Conservation (phyloP, 2,329 filamentous ascomycete species). For the Claviceps humidiphila region DNA sequence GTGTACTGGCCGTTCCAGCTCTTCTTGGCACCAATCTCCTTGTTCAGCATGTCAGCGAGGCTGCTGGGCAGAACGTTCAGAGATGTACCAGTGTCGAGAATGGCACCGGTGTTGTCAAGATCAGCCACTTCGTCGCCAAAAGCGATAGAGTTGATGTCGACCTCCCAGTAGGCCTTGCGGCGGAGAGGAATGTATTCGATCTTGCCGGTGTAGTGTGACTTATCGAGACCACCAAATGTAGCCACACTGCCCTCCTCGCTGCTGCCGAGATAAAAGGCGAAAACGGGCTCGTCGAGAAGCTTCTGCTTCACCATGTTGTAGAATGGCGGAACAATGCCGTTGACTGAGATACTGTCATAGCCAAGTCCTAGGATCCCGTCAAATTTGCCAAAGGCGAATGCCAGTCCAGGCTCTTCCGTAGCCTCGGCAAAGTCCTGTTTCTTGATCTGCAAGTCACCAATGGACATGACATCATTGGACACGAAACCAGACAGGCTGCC, state of each 20-base stretch:
- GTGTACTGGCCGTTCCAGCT: slow-evolving; percentile 94
- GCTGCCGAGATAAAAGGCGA: slow-evolving; percentile 88
- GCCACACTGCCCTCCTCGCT: slow-evolving; percentile 66
- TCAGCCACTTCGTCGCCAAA: slow-evolving; percentile 78
- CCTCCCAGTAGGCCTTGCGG: slow-evolving; percentile 99
- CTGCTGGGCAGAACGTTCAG: slow-evolving; percentile 87
- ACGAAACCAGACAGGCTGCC: slow-evolving; percentile 88
- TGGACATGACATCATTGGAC: slow-evolving; percentile 73
- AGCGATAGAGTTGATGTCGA: slow-evolving; percentile 83
- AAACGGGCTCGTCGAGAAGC: slow-evolving; percentile 81
- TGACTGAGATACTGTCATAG: slow-evolving; percentile 94
- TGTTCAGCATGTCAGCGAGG: slow-evolving; percentile 91
- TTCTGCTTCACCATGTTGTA: slow-evolving; percentile 90
- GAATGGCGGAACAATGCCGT: slow-evolving; percentile 86
- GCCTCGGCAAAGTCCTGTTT: slow-evolving; percentile 93
- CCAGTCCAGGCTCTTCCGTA: slow-evolving; percentile 86
- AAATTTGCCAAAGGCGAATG: slow-evolving; percentile 94
- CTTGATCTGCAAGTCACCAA: slow-evolving; percentile 82
- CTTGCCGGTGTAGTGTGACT: slow-evolving; percentile 70
- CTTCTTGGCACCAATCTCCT: slow-evolving; percentile 97
- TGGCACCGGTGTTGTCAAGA: slow-evolving; percentile 87
- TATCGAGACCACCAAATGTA: slow-evolving; percentile 78
- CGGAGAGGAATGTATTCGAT: slow-evolving; percentile 87
- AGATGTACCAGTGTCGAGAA: slow-evolving; percentile 96
- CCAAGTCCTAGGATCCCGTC: slow-evolving; percentile 93